Conservation (phyloP, 371 early-diverging fungal species). For the Mucor circinelloides region DNA sequence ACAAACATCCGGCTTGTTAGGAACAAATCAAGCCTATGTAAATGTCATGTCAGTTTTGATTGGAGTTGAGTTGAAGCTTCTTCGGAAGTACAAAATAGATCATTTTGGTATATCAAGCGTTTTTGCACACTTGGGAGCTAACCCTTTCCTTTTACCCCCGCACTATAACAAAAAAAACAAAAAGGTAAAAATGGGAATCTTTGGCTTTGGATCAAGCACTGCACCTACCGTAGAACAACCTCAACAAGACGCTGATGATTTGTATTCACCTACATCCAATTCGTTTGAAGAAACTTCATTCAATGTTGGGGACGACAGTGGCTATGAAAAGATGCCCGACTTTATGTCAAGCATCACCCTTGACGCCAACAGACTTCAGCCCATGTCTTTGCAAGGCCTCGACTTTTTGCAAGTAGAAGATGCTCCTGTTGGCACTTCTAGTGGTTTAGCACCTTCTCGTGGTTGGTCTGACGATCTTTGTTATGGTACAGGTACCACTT, state of each 20-base stretch:
- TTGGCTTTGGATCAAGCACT: conserved; percentile 21
- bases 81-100: background rate
- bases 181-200: conserved; percentile 22
- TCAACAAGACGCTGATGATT: conserved; percentile 13
- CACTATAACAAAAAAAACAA: conserved; percentile 2
- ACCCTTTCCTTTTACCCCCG: conserved; percentile 10
- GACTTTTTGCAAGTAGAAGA: conserved; percentile 65
- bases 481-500: conserved; percentile 85
- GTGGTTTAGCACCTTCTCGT: conserved; percentile 69
- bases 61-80: background rate
- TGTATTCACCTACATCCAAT: conserved; percentile 13
- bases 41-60: background rate
- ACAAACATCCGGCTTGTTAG: background rate
- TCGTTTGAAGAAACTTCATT: conserved; percentile 1
- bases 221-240: conserved; percentile 1
- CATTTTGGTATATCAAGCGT: background rate
- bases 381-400: conserved; percentile 63
- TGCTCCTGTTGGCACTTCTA: conserved; percentile 23
- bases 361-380: conserved; percentile 59
- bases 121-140: background rate
- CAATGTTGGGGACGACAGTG: conserved; percentile 32
- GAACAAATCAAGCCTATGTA: background rate
- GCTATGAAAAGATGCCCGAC: conserved; percentile 54
- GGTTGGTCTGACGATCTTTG: conserved; percentile 85
- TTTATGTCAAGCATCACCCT: conserved; percentile 56